Evolutionary conservation across 2,329 filamentous ascomycete species (phyloP).

Genomic region (Seiridium unicorne): DNA sequence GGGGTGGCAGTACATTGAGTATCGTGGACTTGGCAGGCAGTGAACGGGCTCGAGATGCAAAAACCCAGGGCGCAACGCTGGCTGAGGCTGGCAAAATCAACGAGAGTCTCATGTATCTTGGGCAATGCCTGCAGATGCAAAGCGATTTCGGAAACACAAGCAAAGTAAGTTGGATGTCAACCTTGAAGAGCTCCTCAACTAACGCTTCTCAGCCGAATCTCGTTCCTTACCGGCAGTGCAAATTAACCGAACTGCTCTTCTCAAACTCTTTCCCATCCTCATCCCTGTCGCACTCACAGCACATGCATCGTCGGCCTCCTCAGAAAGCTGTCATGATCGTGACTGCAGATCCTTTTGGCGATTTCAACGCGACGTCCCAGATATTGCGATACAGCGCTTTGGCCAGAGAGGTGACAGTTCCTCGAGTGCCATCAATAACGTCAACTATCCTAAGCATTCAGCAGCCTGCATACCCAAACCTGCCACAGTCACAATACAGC

Average conservation of each 20-base stretch:
- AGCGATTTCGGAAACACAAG: slow-evolving; percentile 71
- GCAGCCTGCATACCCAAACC: slow-evolving; percentile 15
- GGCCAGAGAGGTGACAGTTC: slow-evolving; percentile 88
- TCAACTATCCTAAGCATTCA: slow-evolving; percentile 58
- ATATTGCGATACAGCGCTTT: slow-evolving; percentile 93
- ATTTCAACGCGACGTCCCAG: slow-evolving; percentile 96
- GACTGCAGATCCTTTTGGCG: slow-evolving; percentile 86
- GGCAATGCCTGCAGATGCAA: slow-evolving; percentile 95
- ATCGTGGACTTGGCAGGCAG: slow-evolving; percentile 93
- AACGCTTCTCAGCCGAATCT: slow-evolving; percentile 57
- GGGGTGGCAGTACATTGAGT: slow-evolving; percentile 77
- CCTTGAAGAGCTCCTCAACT: not conserved
- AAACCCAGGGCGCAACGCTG: slow-evolving; percentile 88
- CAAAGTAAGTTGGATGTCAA: slow-evolving; percentile 55
- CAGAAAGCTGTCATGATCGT: slow-evolving; percentile 96
- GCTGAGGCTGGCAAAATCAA: slow-evolving; percentile 98
- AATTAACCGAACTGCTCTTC: slow-evolving; percentile 80
- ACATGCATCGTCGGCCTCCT: slow-evolving; percentile 56
- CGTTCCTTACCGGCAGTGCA: slow-evolving; percentile 80
- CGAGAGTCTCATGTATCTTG: slow-evolving; percentile 96
- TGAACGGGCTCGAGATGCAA: slow-evolving; percentile 87
- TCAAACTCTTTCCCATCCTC: slow-evolving; percentile 81
- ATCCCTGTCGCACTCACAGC: slow-evolving; percentile 40
- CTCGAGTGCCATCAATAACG: slow-evolving; percentile 80
- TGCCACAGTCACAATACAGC: slow-evolving; percentile 16